Percentiles rank a stretch among this genome's conserved stretches.
These are phyloP conservation scores for Pseudotsuga menziesii DNA, from an alignment of 75 land plant species.

Conservation along the genomic window DNA sequence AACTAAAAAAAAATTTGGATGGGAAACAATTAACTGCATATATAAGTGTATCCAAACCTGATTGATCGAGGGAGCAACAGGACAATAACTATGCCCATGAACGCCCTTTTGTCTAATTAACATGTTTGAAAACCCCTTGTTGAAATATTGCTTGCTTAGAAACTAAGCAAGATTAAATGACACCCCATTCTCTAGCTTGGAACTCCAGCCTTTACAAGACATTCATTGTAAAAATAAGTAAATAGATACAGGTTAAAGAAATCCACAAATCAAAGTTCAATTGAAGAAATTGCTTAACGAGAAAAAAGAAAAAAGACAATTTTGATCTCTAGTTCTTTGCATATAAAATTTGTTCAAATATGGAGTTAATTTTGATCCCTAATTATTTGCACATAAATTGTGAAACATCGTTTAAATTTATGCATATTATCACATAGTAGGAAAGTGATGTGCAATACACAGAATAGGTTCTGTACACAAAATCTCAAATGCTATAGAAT, in stretches of 20 bases:
- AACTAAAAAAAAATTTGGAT: not conserved
- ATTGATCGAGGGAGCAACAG: not conserved
- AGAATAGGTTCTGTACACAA: slow-evolving; percentile 39
- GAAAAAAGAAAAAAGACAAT: not conserved
- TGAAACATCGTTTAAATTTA: too few relatives aligned
- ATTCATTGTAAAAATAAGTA: not conserved
- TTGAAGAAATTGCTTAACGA: too few relatives aligned
- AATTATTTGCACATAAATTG: too few relatives aligned
- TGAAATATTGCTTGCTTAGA: not conserved
- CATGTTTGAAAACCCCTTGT: not conserved
- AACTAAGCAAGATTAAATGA: not conserved
- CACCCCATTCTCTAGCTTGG: not conserved
- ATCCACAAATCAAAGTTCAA: too few relatives aligned
- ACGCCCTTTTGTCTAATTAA: not conserved
- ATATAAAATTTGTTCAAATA: too few relatives aligned
- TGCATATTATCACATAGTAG: too few relatives aligned
- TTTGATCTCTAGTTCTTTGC: not conserved
- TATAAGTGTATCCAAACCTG: slow-evolving; percentile 4
- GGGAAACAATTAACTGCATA: not conserved
- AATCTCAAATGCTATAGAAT: not conserved
- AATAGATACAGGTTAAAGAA: not conserved
- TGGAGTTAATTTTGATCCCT: not conserved
- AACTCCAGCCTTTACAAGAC: not conserved
- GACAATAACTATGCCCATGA: not conserved
- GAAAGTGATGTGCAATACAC: not conserved